These are phyloP conservation scores for Russula compacta DNA, from an alignment of 768 basidiomycete species.

Conservation along the genomic window DNA sequence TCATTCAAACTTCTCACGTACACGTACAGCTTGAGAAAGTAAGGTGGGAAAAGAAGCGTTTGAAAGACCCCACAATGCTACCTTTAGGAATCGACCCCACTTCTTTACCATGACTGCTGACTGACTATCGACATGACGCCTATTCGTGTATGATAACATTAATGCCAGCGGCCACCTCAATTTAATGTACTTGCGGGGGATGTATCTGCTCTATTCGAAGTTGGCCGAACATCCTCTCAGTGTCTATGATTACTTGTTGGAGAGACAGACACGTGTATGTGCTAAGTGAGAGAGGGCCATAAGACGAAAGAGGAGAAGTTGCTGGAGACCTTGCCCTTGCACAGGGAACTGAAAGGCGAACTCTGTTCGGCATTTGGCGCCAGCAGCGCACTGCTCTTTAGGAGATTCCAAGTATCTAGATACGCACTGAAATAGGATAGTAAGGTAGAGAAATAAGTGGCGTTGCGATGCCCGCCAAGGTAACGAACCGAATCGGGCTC, in stretches of 20 bases:
- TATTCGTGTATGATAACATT: not conserved
- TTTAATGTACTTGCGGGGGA: not conserved
- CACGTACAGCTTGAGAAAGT: constrained; percentile 43
- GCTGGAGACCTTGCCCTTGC: too few species aligned
- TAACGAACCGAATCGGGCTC: too few species aligned
- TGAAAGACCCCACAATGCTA: constrained; percentile 39
- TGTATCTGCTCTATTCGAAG: not conserved
- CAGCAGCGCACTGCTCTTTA: too few species aligned
- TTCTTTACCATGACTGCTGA: not conserved
- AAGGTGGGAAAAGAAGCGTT: constrained; percentile 40
- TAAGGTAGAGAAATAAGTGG: too few species aligned
- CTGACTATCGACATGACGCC: not conserved
- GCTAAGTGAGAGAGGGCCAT: not conserved
- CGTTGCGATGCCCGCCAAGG: too few species aligned
- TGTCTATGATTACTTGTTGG: not conserved
- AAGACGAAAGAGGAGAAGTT: too few species aligned
- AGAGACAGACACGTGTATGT: too few species aligned
- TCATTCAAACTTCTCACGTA: constrained; percentile 10
- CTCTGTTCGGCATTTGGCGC: too few species aligned
- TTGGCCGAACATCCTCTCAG: not conserved
- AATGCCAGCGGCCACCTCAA: not conserved
- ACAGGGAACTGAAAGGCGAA: too few species aligned
- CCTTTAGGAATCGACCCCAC: constrained; percentile 19
- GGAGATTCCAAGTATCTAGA: too few species aligned
- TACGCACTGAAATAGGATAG: too few species aligned